Percentiles rank a stretch among this genome's conserved stretches.
These are phyloP conservation scores for Lentinus polychrous DNA, from an alignment of 1,284 basidiomycete genomes.

Conservation along the genomic window DNA sequence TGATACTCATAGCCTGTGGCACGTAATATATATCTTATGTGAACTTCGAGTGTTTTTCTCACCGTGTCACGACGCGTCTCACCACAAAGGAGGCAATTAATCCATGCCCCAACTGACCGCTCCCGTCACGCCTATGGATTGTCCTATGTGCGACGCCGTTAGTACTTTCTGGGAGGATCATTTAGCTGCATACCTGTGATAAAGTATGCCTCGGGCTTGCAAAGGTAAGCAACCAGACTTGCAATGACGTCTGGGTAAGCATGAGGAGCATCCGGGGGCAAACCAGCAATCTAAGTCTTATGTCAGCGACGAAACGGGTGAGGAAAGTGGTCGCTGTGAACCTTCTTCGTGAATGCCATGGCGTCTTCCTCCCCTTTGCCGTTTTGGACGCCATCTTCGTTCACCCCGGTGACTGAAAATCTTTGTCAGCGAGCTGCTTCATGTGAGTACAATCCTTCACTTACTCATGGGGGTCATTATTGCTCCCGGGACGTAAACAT, in stretches of 20 bases:
- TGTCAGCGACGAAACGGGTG: neutral
- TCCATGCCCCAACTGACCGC: too few species aligned
- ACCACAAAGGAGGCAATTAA: too few species aligned
- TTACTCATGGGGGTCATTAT: slow-evolving; percentile 18
- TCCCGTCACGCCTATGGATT: too few species aligned
- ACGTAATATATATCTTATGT: too few species aligned
- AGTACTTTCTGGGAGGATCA: too few species aligned
- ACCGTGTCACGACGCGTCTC: too few species aligned
- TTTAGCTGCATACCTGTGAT: slow-evolving; percentile 7
- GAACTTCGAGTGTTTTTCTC: too few species aligned
- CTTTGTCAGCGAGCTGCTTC: neutral
- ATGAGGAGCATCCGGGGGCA: neutral
- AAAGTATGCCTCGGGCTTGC: slow-evolving; percentile 10
- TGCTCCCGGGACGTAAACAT: slow-evolving; percentile 21
- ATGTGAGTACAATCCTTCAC: neutral
- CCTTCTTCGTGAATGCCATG: neutral
- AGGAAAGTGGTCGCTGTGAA: neutral
- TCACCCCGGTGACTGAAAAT: neutral
- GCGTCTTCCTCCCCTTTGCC: neutral
- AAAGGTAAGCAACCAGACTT: slow-evolving; percentile 9
- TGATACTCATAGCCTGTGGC: too few species aligned
- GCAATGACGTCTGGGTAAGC: slow-evolving; percentile 9
- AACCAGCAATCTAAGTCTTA: neutral
- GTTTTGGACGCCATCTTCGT: neutral
- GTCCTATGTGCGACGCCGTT: too few species aligned